Conservation (phyloP, 257 asterid genomes). For the Petunia secreta region DNA sequence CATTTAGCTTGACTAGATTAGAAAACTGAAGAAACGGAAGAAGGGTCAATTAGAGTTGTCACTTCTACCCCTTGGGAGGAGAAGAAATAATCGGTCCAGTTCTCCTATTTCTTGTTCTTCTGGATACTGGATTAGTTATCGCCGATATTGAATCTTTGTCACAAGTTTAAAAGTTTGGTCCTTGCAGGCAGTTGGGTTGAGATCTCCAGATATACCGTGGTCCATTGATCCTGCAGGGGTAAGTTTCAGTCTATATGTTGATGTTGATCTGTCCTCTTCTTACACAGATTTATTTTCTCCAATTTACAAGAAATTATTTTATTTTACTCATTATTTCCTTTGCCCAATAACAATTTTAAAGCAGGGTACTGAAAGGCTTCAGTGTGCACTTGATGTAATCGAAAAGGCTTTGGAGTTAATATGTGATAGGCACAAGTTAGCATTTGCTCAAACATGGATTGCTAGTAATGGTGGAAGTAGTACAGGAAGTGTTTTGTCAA, state of each 20-base stretch:
- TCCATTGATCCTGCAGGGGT: slow-evolving; percentile 3
- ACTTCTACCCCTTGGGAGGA: too few species aligned
- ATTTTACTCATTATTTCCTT: not conserved
- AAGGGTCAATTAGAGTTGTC: too few species aligned
- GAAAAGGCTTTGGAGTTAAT: slow-evolving; percentile 37
- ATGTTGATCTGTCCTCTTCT: not conserved
- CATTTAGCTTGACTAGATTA: too few species aligned
- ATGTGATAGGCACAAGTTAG: slow-evolving; percentile 28
- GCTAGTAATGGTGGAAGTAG: not conserved
- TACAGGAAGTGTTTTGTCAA: slow-evolving; percentile 20
- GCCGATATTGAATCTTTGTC: not conserved
- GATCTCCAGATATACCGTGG: slow-evolving; percentile 13
- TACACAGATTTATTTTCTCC: too few species aligned
- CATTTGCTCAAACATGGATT: slow-evolving; percentile 42
- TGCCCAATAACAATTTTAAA: not conserved
- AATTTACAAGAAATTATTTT: not conserved
- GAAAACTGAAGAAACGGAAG: too few species aligned
- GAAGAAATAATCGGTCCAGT: not conserved
- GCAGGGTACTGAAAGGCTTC: slow-evolving; percentile 28
- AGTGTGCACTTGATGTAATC: slow-evolving; percentile 30
- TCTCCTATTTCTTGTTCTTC: not conserved
- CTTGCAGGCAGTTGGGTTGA: slow-evolving; percentile 37
- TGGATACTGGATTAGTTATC: not conserved
- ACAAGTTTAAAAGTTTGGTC: not conserved
- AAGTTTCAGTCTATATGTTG: not conserved